Evolutionary conservation across 768 basidiomycete species (phyloP).

Genomic region (Pleurotus eryngii): DNA sequence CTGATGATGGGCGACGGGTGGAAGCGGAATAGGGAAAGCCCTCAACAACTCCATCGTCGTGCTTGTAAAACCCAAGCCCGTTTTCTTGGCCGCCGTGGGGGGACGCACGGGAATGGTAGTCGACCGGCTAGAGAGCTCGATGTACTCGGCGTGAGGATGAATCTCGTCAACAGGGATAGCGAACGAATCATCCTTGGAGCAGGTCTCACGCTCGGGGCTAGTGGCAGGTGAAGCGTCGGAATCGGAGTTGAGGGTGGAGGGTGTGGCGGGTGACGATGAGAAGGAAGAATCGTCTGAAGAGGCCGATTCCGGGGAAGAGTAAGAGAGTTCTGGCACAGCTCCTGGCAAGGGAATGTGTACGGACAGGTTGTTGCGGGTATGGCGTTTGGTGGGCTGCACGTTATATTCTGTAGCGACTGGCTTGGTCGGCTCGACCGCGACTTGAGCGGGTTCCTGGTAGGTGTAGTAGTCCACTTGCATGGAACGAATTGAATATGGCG

Average conservation of each 20-base stretch:
- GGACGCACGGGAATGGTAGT: conserved; percentile 9
- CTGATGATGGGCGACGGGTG: conserved; percentile 19
- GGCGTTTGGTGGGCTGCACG: conserved; percentile 12
- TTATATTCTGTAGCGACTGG: conserved; percentile 7
- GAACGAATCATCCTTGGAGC: conserved; percentile 17
- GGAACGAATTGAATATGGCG: conserved; percentile 18
- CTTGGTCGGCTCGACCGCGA: conserved; percentile 8
- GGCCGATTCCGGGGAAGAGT: conserved; percentile 36
- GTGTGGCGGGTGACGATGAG: conserved; percentile 6
- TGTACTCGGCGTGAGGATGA: conserved; percentile 8
- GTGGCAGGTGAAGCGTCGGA: conserved; percentile 15
- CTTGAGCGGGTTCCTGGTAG: conserved; percentile 16
- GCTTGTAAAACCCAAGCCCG: conserved; percentile 26
- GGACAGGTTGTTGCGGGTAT: conserved; percentile 16
- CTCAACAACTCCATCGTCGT: conserved; percentile 41
- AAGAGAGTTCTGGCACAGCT: conserved; percentile 41
- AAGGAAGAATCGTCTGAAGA: conserved; percentile 30
- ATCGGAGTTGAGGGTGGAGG: conserved; percentile 17
- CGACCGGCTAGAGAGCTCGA: conserved; percentile 12
- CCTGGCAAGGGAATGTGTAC: conserved; percentile 8
- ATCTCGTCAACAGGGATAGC: conserved; percentile 12
- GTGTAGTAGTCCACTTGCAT: conserved; percentile 14
- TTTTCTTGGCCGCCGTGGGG: conserved; percentile 19
- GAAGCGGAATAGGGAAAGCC: conserved; percentile 45
- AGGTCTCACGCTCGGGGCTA: conserved; percentile 20